Evolutionary conservation across 2,329 filamentous ascomycete species (phyloP).

Genomic region (Penicillium thymicola): DNA sequence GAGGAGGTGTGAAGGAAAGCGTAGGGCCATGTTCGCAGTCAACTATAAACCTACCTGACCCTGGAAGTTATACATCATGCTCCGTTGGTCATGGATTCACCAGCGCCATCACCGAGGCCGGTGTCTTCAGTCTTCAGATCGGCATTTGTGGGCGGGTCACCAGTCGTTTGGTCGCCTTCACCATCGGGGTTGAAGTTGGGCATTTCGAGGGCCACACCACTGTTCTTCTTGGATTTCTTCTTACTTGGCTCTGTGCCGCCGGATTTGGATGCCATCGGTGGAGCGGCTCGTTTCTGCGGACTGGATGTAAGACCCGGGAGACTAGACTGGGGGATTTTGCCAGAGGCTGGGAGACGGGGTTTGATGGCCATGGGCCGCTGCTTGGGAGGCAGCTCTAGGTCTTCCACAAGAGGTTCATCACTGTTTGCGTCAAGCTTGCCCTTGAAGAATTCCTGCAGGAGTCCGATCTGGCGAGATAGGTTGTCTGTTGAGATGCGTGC

Average conservation of each 20-base stretch:
- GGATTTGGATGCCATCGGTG: constrained; percentile 28
- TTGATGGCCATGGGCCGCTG: constrained; percentile 59
- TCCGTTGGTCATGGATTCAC: constrained; percentile 5
- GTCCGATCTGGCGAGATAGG: constrained; percentile 74
- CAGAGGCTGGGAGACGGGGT: constrained; percentile 45
- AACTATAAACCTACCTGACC: not conserved
- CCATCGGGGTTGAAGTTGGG: constrained; percentile 19
- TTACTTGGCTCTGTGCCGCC: constrained; percentile 38
- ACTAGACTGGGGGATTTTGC: constrained; percentile 42
- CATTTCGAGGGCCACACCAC: constrained; percentile 30
- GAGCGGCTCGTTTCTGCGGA: constrained; percentile 42
- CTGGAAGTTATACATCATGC: constrained; percentile 29
- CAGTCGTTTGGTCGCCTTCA: constrained; percentile 28
- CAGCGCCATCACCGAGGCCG: constrained; percentile 35
- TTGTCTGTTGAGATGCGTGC: constrained; percentile 77
- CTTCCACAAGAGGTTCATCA: constrained; percentile 81
- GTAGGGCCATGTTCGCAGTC: constrained; percentile 27
- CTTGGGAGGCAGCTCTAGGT: constrained; percentile 90
- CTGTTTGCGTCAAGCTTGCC: constrained; percentile 81
- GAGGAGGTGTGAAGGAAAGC: not conserved
- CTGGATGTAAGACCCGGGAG: constrained; percentile 32
- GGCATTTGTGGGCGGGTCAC: constrained; percentile 19
- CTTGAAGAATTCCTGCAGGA: constrained; percentile 88
- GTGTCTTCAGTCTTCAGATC: constrained; percentile 5
- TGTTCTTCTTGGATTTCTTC: constrained; percentile 44